Evolutionary conservation across 2,329 filamentous ascomycete genomes (phyloP).

Genomic region (Talaromyces sp.): DNA sequence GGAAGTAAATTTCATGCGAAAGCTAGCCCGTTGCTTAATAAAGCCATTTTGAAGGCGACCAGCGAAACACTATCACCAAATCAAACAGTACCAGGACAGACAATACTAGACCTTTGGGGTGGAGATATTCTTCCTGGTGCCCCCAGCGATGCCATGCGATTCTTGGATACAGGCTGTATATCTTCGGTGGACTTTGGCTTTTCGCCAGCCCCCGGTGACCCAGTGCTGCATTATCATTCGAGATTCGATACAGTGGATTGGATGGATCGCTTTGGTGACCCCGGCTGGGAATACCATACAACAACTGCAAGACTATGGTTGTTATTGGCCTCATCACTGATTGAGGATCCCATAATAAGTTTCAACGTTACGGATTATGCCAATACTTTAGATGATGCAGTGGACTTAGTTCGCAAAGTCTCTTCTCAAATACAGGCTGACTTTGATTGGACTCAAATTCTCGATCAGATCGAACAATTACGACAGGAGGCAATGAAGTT

Average conservation of each 20-base stretch:
- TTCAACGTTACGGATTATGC: conserved; percentile 47
- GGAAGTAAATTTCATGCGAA: conserved; percentile 12
- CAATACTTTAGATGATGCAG: not conserved
- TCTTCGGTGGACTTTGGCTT: conserved; percentile 60
- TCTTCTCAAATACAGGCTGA: not conserved
- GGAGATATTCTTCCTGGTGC: conserved; percentile 59
- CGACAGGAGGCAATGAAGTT: not conserved
- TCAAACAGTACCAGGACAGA: conserved; percentile 61
- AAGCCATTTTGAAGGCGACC: not conserved
- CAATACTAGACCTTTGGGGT: conserved; percentile 60
- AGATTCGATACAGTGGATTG: conserved; percentile 74
- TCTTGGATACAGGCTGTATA: conserved; percentile 62
- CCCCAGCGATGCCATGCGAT: conserved; percentile 60
- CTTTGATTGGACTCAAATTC: not conserved
- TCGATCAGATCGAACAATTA: not conserved
- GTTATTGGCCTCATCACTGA: conserved; percentile 55
- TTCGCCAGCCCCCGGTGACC: conserved; percentile 33
- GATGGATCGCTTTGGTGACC: conserved; percentile 70
- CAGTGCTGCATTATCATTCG: conserved; percentile 64
- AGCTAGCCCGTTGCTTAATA: conserved; percentile 14
- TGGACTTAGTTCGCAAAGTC: not conserved
- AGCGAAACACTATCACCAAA: conserved; percentile 48
- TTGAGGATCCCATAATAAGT: conserved; percentile 55
- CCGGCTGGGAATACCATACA: conserved; percentile 51
- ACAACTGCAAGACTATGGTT: conserved; percentile 61